Percentiles rank a stretch among this genome's conserved stretches.
These are phyloP conservation scores for Epichloe baconii DNA, from an alignment of 2,329 filamentous ascomycete species.

Conservation along the genomic window DNA sequence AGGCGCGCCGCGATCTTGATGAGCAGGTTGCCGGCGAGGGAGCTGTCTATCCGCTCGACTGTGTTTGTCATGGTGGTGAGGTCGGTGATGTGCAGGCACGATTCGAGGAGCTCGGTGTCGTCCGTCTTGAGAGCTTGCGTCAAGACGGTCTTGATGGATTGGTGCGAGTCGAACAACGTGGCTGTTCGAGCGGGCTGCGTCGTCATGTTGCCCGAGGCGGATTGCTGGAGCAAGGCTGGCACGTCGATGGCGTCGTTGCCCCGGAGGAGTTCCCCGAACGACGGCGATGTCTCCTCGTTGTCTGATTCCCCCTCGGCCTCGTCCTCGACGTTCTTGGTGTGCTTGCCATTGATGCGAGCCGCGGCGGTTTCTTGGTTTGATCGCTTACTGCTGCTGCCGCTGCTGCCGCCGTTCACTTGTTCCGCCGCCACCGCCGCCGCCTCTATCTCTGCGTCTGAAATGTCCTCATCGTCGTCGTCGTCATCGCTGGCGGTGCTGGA, in stretches of 20 bases:
- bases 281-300: conserved; percentile 43
- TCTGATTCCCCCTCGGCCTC: conserved; percentile 26
- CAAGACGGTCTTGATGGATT: conserved; percentile 84
- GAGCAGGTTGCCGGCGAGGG: conserved; percentile 65
- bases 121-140: conserved; percentile 87
- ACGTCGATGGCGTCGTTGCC: conserved; percentile 68
- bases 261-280: conserved; percentile 82
- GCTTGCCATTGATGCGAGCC: conserved; percentile 15
- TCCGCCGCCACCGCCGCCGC: conserved; percentile 6
- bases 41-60: conserved; percentile 79
- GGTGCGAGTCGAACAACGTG: conserved; percentile 52
- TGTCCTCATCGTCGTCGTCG: conserved; percentile 36
- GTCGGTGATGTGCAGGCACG: conserved; percentile 74
- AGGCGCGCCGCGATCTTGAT: conserved; percentile 77
- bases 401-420: conserved; percentile 7
- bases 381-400: conserved; percentile 5
- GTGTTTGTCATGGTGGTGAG: conserved; percentile 69
- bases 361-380: conserved; percentile 4
- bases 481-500: conserved; percentile 41
- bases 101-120: conserved; percentile 79
- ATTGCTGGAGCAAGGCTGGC: conserved; percentile 40
- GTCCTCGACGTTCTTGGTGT: conserved; percentile 11
- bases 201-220: conserved; percentile 16
- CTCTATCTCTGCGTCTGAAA: conserved; percentile 18
- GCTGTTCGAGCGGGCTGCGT: conserved; percentile 31